phyloP scores from a whole-genome alignment of 2,329 filamentous ascomycete species.

The Blastomyces emzantsi region DNA sequence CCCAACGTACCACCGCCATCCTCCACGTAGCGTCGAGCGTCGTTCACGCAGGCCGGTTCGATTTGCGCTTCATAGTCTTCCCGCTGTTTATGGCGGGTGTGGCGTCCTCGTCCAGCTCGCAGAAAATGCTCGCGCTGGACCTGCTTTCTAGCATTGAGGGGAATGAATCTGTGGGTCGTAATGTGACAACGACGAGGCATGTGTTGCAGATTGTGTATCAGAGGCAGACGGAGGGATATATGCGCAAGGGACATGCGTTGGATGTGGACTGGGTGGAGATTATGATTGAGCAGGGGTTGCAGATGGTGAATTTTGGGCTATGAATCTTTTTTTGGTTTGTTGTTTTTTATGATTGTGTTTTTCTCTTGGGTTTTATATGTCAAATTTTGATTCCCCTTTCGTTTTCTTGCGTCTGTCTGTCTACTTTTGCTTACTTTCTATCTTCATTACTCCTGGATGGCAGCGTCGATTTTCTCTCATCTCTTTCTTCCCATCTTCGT shows the following conservation, averaged over 20 bases:
- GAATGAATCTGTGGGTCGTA: conserved; percentile 41
- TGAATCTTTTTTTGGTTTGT: conserved; percentile 22
- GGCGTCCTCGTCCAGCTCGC: conserved; percentile 31
- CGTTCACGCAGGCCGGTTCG: conserved; percentile 31
- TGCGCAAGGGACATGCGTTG: conserved; percentile 32
- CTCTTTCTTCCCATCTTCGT: background rate
- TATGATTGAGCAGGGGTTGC: conserved; percentile 38
- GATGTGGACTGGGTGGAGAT: conserved; percentile 45
- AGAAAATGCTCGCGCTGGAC: conserved; percentile 42
- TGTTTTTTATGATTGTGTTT: conserved; percentile 7
- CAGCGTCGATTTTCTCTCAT: background rate
- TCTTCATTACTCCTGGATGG: background rate
- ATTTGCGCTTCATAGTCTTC: conserved; percentile 43
- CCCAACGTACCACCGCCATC: conserved; percentile 38
- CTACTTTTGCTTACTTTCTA: background rate
- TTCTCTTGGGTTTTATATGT: background rate
- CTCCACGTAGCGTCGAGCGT: conserved; percentile 37
- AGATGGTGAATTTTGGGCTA: conserved; percentile 46
- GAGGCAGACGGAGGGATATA: conserved; percentile 37
- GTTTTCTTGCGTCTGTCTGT: background rate
- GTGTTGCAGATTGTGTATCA: conserved; percentile 43
- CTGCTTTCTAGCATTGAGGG: conserved; percentile 41
- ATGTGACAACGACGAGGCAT: conserved; percentile 38
- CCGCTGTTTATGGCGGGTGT: conserved; percentile 48
- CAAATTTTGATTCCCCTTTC: background rate